phyloP scores from a whole-genome alignment of 2,329 filamentous ascomycete genomes.

The Penicillium sp. region DNA sequence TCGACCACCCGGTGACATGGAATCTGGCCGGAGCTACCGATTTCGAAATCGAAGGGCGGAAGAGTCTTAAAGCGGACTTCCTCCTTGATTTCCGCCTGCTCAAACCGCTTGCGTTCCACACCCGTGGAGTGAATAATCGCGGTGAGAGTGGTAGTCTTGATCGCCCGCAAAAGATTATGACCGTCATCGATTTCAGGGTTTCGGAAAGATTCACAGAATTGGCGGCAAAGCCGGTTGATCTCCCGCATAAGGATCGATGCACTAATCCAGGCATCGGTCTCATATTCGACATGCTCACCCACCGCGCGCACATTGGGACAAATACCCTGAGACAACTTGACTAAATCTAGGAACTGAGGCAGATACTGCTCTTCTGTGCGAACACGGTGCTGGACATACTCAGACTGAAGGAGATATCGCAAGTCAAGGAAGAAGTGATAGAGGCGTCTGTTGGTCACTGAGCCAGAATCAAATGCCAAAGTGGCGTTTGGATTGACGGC shows the following conservation, averaged over 20 bases:
- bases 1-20: constrained; percentile 69
- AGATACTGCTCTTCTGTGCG: constrained; percentile 82
- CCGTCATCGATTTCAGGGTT: constrained; percentile 64
- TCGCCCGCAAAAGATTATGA: constrained; percentile 67
- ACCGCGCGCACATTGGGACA: constrained; percentile 90
- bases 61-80: constrained; percentile 79
- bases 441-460: constrained; percentile 90
- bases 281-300: constrained; percentile 95
- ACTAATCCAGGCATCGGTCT: constrained; percentile 97
- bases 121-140: constrained; percentile 89
- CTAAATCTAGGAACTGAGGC: constrained; percentile 89
- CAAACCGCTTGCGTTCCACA: constrained; percentile 81
- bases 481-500: constrained; percentile 83
- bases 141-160: constrained; percentile 66
- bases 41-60: constrained; percentile 76
- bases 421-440: constrained; percentile 98
- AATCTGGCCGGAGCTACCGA: constrained; percentile 41
- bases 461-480: constrained; percentile 88
- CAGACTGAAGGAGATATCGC: constrained; percentile 83
- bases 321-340: constrained; percentile 95
- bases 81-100: constrained; percentile 81
- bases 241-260: constrained; percentile 91
- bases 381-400: constrained; percentile 82
- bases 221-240: constrained; percentile 86
- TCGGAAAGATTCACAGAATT: constrained; percentile 83